Evolutionary conservation across 2,329 filamentous ascomycete species (phyloP), one percentile per base, ranked within the genome.

Genomic region (Acrodontium crateriforme): DNA sequence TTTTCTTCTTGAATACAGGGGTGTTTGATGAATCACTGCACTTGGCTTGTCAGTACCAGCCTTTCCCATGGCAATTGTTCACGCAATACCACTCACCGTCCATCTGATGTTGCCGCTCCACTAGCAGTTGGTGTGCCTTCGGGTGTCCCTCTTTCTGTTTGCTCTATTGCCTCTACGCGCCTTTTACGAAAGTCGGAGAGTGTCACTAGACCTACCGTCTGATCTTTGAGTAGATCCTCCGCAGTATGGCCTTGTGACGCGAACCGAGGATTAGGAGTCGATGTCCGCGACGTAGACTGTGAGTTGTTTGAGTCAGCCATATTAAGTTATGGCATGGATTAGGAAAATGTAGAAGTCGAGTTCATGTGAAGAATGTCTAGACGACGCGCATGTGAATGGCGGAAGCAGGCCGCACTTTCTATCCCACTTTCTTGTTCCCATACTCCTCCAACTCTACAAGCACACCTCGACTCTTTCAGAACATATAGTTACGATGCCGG

Each of bases 171-270:
- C 56, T 94, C 83, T 43, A 84, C 85, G 55, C 87, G 82, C 34
- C 89, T 76, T 60, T 98, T 95, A 55, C 87, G 83, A 55, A 92
- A 95, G 52, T 95, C 89, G 40, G 81, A 83, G 23, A 94, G 74
- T 32, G 81, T 73, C 29, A 95, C 87, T 3, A 98, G 74, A 21
- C 89, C 89, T 40, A 94, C 84, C 0, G 83, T 92, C 47, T 83
- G 75, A 29, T 74, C 81, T 35, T 87, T 87, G 25, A 93, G 67
- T 9, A 83, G 66, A 48, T 93, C 77, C 53, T 87, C 73, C 2
- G 81, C 79, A 1, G 79, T 79, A 41, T 77, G 67, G 38, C 74
- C 76, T 48, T 85, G 79, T 22, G 76, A 65, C 2, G 75, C 76
- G 56, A 92, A 93, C 36, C 78, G 73, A n/a, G 40, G 25, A 18